Evolutionary conservation across 768 basidiomycete genomes (phyloP), one percentile per base, ranked within the genome.

Genomic region (Paxillus involutus): DNA sequence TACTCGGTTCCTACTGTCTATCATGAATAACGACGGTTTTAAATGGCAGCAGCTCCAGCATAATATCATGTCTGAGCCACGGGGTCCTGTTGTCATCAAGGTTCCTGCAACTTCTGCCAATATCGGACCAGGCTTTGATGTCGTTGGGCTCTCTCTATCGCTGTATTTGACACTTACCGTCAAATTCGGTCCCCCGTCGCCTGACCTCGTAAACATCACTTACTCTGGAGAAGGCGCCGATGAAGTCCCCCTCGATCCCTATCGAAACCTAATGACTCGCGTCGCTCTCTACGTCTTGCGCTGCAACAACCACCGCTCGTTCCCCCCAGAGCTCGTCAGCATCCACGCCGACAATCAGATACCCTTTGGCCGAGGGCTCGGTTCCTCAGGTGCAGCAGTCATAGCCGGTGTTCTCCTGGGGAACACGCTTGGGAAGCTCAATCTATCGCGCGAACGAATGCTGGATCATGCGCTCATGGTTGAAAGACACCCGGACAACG

Each of bases 401-500:
- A 91, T 99, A 63, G 96, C 94, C 1, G 97, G 97, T 40, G 94
- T 97, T 33, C 80, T 96, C 32, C 82, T 99, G 43, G 97, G 87
- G 35, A 82, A 94, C 65, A 78, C 83, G n/a, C 77, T 98, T 21
- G 96, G 91, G 14, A 60, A 80, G 16, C 81, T 98, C 56, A 66
- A 78, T 21, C 83, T 98, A 11, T 71, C 89, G 13, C 75, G 69
- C 29, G 80, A 78, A 41, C 84, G 97, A 24, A 76, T 96, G 63
- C 83, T 98, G 56, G 97, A 99, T 74, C 96, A 91, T 66, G 95
- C 96, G 1, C 80, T 99, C 50, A 99, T 99, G 97, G 94, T 99
- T 65, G 97, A 99, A 73, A 82, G 97, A 16, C 97, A 99, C 69
- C 97, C 97, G 14, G 97, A 99, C 73, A 99, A 99, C 70, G 95